phyloP scores from a whole-genome alignment of 2,329 filamentous ascomycete species.

The Trichoderma atroviride region DNA sequence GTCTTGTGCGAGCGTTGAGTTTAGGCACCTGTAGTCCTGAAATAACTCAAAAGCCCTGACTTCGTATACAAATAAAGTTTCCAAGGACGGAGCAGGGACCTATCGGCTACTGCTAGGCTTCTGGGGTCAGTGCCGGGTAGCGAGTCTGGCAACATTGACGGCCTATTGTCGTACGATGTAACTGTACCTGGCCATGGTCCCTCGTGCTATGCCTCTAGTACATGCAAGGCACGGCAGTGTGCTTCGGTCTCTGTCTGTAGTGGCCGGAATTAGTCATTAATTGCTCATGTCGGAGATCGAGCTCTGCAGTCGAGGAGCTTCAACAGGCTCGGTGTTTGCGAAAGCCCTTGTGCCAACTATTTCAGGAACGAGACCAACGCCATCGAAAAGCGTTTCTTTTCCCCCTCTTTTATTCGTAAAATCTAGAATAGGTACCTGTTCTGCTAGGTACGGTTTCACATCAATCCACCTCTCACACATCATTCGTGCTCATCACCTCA shows the following conservation, averaged over 20 bases:
- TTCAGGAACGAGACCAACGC: not conserved
- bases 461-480: not conserved
- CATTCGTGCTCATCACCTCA: not conserved
- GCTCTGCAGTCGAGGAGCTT: not conserved
- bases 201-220: not conserved
- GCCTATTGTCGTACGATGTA: not conserved
- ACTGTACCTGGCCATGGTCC: not conserved
- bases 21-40: not conserved
- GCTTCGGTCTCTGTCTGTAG: not conserved
- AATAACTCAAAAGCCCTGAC: not conserved
- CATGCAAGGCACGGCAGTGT: not conserved
- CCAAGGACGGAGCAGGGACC: not conserved
- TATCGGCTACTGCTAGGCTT: not conserved
- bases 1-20: not conserved
- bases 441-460: not conserved
- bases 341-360: not conserved
- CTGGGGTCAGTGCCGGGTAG: not conserved
- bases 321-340: not conserved
- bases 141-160: not conserved
- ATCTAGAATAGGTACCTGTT: not conserved
- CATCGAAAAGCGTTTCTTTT: not conserved
- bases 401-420: no score
- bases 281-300: not conserved
- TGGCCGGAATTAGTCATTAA: not conserved
- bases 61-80: not conserved